Percentiles rank a stretch among this genome's conserved stretches.
Evolutionary conservation across 2,329 filamentous ascomycete species (phyloP).

Genomic region (Cladosporium sp.): DNA sequence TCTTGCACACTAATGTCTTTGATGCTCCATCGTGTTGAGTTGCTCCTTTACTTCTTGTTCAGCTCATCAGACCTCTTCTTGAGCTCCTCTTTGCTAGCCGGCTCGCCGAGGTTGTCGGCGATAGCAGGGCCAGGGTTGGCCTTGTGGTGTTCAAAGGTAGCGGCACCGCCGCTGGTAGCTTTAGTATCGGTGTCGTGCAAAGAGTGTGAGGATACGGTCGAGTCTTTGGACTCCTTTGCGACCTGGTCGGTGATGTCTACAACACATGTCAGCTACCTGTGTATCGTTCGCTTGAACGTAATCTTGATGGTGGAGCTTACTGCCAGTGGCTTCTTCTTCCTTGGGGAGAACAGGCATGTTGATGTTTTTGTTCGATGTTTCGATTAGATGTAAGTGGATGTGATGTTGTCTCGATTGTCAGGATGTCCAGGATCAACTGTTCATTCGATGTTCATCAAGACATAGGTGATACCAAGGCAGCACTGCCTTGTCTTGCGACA

Average conservation of each 20-base stretch:
- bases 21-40: not conserved
- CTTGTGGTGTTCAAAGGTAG: constrained; percentile 37
- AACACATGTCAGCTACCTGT: not conserved
- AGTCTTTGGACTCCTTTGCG: constrained; percentile 42
- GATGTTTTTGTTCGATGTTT: not conserved
- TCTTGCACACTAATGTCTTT: not conserved
- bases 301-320: constrained; percentile 28
- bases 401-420: not conserved
- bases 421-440: not conserved
- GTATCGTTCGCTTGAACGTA: no score
- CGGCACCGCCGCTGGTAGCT: constrained; percentile 34
- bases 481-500: not conserved
- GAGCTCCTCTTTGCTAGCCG: constrained; percentile 46
- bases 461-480: not conserved
- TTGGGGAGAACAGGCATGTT: constrained; percentile 41
- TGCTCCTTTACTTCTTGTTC: constrained; percentile 34
- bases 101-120: constrained; percentile 41
- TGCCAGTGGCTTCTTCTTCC: constrained; percentile 35
- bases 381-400: not conserved
- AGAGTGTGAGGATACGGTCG: constrained; percentile 34
- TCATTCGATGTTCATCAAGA: not conserved
- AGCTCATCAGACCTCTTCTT: constrained; percentile 48
- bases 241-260: constrained; percentile 43
- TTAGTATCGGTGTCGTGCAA: constrained; percentile 31
- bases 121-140: constrained; percentile 44